These are phyloP conservation scores for Sophora flavescens DNA, from an alignment of 306 rosid genomes.

Conservation along the genomic window DNA sequence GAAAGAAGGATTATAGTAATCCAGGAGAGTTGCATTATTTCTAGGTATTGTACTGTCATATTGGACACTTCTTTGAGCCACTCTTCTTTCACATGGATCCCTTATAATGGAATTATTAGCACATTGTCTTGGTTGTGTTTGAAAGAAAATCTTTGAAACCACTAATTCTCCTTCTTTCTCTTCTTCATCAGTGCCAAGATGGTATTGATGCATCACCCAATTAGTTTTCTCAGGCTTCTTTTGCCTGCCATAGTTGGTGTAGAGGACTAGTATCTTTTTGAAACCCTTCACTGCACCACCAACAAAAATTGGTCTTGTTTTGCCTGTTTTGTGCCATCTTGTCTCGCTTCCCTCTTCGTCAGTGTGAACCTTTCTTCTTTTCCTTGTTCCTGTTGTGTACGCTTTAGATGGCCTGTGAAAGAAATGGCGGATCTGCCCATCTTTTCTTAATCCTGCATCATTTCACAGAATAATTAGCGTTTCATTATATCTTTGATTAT, in stretches of 20 bases:
- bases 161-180: conserved; percentile 93
- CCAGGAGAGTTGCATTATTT: conserved; percentile 57
- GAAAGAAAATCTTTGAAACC: conserved; percentile 88
- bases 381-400: conserved; percentile 89
- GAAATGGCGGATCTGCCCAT: conserved; percentile 82
- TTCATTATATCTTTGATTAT: background rate
- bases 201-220: conserved; percentile 99
- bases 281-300: conserved; percentile 71
- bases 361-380: conserved; percentile 81
- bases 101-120: conserved; percentile 53
- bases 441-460: conserved; percentile 78
- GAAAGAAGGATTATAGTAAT: conserved; percentile 60
- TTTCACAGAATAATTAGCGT: background rate
- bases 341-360: conserved; percentile 85
- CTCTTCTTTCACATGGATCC: conserved; percentile 48
- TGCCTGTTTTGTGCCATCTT: conserved; percentile 96
- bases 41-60: conserved; percentile 41
- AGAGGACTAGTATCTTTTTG: conserved; percentile 88
- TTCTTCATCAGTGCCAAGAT: conserved; percentile 79
- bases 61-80: conserved; percentile 39
- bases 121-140: conserved; percentile 88
- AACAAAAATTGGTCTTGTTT: conserved; percentile 69
- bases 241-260: conserved; percentile 90
- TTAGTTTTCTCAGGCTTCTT: conserved; percentile 87
- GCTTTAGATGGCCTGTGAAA: conserved; percentile 92